These are phyloP conservation scores for Dinochytrium kinnereticum DNA, from an alignment of 371 early-diverging fungal species.

Conservation along the genomic window DNA sequence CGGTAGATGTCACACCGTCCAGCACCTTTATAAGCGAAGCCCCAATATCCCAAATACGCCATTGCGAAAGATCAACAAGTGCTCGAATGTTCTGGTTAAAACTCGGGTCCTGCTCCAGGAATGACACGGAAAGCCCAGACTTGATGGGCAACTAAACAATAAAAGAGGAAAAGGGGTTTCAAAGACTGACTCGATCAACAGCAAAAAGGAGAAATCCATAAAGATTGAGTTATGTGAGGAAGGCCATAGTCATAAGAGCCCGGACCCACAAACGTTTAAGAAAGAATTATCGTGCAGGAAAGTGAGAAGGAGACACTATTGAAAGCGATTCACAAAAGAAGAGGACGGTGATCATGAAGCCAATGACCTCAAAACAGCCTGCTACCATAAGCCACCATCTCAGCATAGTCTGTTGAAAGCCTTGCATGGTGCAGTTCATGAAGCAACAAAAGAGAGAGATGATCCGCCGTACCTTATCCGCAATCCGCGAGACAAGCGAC, in stretches of 20 bases:
- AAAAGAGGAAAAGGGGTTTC: background rate
- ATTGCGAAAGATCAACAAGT: slow-evolving; percentile 40
- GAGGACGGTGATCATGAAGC: too few relatives aligned
- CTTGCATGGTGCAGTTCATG: too few relatives aligned
- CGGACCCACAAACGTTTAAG: background rate
- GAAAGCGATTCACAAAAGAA: too few relatives aligned
- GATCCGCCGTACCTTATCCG: slow-evolving; percentile 4
- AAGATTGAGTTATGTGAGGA: background rate
- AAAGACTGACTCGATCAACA: too few relatives aligned
- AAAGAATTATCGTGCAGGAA: background rate
- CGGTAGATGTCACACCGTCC: slow-evolving; percentile 33
- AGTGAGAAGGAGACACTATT: background rate
- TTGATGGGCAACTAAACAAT: slow-evolving; percentile 41
- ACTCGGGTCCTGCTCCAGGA: slow-evolving; percentile 41
- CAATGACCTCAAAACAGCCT: too few relatives aligned
- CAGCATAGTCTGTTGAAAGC: too few relatives aligned
- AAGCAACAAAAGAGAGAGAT: too few relatives aligned
- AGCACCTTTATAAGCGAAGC: slow-evolving; percentile 38
- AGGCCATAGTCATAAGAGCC: too few relatives aligned
- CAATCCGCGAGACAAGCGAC: slow-evolving; percentile 14
- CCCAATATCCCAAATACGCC: slow-evolving; percentile 42
- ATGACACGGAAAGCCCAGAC: slow-evolving; percentile 31
- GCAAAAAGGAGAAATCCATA: background rate
- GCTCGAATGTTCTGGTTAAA: slow-evolving; percentile 40
- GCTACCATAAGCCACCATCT: too few relatives aligned